Evolutionary conservation across 2,329 filamentous ascomycete genomes (phyloP).

Genomic region (Westerdykella ornata): DNA sequence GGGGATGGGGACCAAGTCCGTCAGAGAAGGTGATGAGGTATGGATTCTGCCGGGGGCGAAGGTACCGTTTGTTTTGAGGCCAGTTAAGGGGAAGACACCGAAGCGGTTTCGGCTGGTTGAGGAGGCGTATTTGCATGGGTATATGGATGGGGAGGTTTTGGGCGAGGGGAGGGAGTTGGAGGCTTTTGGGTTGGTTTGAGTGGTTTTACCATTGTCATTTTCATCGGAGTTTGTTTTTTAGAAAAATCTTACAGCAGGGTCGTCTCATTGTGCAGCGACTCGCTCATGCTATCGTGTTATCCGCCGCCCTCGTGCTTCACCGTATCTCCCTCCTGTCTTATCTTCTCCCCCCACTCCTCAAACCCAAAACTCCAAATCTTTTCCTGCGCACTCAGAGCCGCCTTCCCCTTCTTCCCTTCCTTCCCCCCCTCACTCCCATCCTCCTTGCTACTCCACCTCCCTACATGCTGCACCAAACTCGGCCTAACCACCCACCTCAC

Average conservation of each 20-base stretch:
- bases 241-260: no score
- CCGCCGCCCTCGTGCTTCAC: no score
- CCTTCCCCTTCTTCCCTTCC: slow-evolving; percentile 13
- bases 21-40: slow-evolving; percentile 11
- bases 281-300: no score
- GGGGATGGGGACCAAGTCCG: not conserved
- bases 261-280: no score
- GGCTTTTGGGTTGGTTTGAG: no score
- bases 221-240: no score
- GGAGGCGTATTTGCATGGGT: slow-evolving; percentile 2
- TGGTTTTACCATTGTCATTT: no score
- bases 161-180: not conserved
- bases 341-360: slow-evolving; percentile 27
- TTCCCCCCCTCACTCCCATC: slow-evolving; percentile 15
- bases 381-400: slow-evolving; percentile 27
- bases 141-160: slow-evolving; percentile 2
- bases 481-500: slow-evolving; percentile 41
- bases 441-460: slow-evolving; percentile 36
- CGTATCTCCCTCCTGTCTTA: no score
- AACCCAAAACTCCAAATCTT: slow-evolving; percentile 39
- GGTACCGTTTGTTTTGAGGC: slow-evolving; percentile 15
- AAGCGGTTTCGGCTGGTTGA: not conserved
- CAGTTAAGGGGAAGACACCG: not conserved
- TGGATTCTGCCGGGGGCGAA: slow-evolving; percentile 16
- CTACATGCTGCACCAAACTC: slow-evolving; percentile 42